Base-by-base conservation (phyloP, 768 basidiomycete species). In the Galerina marginata region DNA sequence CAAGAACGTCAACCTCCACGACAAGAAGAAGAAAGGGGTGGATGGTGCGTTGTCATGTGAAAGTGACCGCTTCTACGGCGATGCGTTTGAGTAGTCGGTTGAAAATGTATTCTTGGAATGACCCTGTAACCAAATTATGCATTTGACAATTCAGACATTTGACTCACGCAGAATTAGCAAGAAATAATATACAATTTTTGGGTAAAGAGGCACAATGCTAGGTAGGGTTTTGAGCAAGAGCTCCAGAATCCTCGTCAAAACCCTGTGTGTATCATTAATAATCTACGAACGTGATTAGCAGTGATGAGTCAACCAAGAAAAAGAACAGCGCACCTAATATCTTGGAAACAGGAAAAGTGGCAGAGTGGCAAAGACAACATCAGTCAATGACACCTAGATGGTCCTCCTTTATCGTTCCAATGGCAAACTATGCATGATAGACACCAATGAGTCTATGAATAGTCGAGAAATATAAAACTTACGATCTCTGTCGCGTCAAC, bases 401-500 rank as follows among this genome's bases (percentile, higher is more conserved):
- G 72, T 98, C 96, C 74, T 98, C 96, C 79, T 99, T 99, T 75
- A 99, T 97, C 3, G 92, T 95, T 9, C 95, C 96, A 65, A 98
- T 99, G 2, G 95, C 95, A 68, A 98, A 98, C 95, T 97, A 46
- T 6, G 52, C 16, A 15, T 49, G 54, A 42, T 54, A 54, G 46
- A 60, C 11, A 62, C 55, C 36, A 23, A 14, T 25, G 38, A 9
- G 37, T 45, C 10, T 45, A 26, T 26, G 15, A 51, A 38, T 49
- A 12, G 49, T 11, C 12, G 37, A 37, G 20, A 56, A 23, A 9
- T 36, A 26, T 23, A 58, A 16, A 7, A 79, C 93, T 65, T 71
- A 96, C 95, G 67, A 99, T 97, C 76, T 99, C 96, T 23, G 95
- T 98, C 37, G 96, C 95, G 71, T 99, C 97, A 3, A 98, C 93